phyloP scores from a whole-genome alignment of 2,329 filamentous ascomycete species.

The Fusarium sp. region DNA sequence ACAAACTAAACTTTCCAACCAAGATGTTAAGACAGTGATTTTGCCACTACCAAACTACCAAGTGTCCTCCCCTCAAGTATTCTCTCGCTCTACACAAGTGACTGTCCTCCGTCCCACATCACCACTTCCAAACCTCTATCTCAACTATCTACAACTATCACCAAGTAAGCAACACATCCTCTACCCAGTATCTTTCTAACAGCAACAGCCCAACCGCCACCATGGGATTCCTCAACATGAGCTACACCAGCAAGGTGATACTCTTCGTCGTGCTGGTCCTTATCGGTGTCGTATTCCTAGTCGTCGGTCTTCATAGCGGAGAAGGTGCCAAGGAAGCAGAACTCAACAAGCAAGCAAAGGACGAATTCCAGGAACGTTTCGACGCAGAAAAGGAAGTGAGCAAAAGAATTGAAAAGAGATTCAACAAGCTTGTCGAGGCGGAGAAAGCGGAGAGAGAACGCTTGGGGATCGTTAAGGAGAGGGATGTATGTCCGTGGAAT shows the following conservation, averaged over 20 bases:
- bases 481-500: background rate
- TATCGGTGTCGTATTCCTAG: background rate
- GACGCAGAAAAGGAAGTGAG: too few relatives aligned
- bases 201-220: background rate
- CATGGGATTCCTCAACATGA: background rate
- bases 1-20: background rate
- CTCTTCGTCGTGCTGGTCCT: background rate
- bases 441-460: background rate
- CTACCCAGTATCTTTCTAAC: background rate
- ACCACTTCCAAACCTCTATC: background rate
- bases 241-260: background rate
- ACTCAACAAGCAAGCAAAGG: background rate
- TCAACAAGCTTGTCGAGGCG: too few relatives aligned
- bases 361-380: background rate
- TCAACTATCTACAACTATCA: background rate
- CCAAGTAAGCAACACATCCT: background rate
- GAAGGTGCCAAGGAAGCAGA: background rate
- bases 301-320: background rate
- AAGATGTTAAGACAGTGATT: background rate
- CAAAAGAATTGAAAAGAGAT: too few relatives aligned
- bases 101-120: background rate
- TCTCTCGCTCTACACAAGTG: background rate
- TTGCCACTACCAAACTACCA: background rate
- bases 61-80: rapidly evolving
- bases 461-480: background rate